Evolutionary conservation across 768 basidiomycete genomes (phyloP).

Genomic region (Cystobasidium tubakii): DNA sequence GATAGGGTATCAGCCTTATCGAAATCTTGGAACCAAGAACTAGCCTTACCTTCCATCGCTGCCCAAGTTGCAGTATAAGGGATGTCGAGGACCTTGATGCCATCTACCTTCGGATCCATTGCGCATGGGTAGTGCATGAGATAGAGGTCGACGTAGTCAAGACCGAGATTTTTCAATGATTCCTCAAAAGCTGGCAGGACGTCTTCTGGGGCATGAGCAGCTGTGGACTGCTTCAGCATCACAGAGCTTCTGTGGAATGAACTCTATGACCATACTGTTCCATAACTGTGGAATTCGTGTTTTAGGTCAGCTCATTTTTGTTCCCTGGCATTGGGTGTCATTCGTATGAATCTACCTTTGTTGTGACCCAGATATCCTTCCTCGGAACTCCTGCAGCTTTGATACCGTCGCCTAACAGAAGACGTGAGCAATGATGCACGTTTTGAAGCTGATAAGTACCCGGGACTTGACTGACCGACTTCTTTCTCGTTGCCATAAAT

Average conservation of each 20-base stretch:
- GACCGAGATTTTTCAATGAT: background rate
- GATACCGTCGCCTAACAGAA: background rate
- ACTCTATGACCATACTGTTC: background rate
- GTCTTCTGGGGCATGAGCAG: constrained; percentile 7
- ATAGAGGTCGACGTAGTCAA: constrained; percentile 4
- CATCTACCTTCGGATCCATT: constrained; percentile 11
- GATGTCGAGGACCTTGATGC: constrained; percentile 5
- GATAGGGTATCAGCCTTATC: background rate
- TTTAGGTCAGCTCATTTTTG: no score
- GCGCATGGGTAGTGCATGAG: constrained; percentile 8
- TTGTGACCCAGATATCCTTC: constrained; percentile 16
- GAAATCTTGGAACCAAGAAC: background rate
- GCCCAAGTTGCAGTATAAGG: constrained; percentile 18
- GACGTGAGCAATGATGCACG: background rate
- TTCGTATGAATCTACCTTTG: no score
- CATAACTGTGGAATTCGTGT: background rate
- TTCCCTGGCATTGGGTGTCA: no score
- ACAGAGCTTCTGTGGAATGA: background rate
- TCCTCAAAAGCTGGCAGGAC: background rate
- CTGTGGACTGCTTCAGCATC: background rate
- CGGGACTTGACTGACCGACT: constrained; percentile 8
- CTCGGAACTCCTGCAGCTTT: background rate
- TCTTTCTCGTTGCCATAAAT: constrained; percentile 13
- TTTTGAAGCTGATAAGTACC: no score
- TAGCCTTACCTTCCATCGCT: background rate